phyloP scores from a whole-genome alignment of 78 protist species.

The Polysphondylium violaceum region DNA sequence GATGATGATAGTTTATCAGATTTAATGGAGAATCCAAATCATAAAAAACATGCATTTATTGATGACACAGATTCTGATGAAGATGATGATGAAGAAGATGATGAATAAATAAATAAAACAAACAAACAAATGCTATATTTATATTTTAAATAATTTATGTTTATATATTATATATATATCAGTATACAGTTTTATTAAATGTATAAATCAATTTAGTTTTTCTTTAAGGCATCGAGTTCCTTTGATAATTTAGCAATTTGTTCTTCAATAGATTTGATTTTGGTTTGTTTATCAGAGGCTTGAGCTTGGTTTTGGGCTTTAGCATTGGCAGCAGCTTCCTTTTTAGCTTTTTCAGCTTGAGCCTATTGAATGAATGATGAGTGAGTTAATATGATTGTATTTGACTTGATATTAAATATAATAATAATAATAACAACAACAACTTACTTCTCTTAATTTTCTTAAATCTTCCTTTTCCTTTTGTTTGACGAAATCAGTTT shows the following conservation, averaged over 20 bases:
- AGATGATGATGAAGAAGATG: conserved; percentile 41
- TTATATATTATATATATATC: neutral
- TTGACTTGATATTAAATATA: too few relatives aligned
- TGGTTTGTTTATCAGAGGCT: neutral
- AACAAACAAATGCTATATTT: neutral
- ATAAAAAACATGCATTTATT: conserved; percentile 27
- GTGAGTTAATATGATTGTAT: too few relatives aligned
- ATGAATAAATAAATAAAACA: neutral
- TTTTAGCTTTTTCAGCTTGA: neutral
- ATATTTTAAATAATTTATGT: neutral
- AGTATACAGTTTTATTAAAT: neutral
- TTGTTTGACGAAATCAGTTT: conserved; percentile 39
- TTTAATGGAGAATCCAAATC: conserved; percentile 37
- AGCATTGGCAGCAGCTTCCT: conserved; percentile 5
- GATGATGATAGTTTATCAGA: conserved; percentile 51
- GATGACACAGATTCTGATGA: too few relatives aligned
- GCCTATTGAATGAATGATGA: neutral
- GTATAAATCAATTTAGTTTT: neutral
- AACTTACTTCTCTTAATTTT: conserved; percentile 10
- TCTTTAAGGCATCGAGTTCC: conserved; percentile 15
- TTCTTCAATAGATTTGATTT: conserved; percentile 16
- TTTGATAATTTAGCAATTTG: conserved; percentile 25
- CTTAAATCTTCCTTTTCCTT: conserved; percentile 73
- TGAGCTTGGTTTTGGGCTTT: neutral
- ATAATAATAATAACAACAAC: too few relatives aligned